Percentiles rank a stretch among this genome's conserved stretches.
Conservation (phyloP, 768 basidiomycete species). For the Pleurotus citrinopileatus region DNA sequence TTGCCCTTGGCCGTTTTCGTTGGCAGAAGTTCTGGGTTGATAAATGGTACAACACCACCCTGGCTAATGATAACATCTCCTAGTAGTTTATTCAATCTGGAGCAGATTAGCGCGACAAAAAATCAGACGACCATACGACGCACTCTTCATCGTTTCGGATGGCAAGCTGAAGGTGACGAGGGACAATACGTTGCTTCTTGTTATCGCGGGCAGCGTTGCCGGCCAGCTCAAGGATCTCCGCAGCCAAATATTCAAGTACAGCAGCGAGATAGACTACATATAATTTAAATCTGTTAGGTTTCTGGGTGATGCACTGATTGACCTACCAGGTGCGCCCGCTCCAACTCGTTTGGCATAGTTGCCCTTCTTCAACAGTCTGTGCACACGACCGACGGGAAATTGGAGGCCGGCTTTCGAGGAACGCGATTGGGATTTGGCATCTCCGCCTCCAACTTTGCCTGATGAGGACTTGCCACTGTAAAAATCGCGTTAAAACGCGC, state of each 20-base stretch:
- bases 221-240: slow-evolving; percentile 85
- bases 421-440: slow-evolving; percentile 61
- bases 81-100: slow-evolving; percentile 53
- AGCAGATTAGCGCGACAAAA: neutral
- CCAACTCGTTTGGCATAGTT: slow-evolving; percentile 74
- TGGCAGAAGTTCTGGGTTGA: slow-evolving; percentile 15
- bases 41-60: slow-evolving; percentile 59
- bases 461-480: slow-evolving; percentile 18
- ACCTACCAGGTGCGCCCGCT: slow-evolving; percentile 63
- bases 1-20: slow-evolving; percentile 8
- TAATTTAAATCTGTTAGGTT: slow-evolving; percentile 2
- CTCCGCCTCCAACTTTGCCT: slow-evolving; percentile 38
- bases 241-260: slow-evolving; percentile 83
- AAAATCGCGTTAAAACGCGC: slow-evolving; percentile 11
- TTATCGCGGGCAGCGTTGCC: slow-evolving; percentile 78
- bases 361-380: slow-evolving; percentile 70
- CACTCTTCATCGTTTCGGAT: slow-evolving; percentile 77
- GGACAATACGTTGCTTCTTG: slow-evolving; percentile 81
- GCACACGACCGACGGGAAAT: slow-evolving; percentile 84
- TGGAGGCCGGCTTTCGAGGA: slow-evolving; percentile 63
- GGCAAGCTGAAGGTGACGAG: slow-evolving; percentile 79
- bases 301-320: neutral
- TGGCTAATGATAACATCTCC: slow-evolving; percentile 68
- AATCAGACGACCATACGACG: slow-evolving; percentile 4
- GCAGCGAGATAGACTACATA: slow-evolving; percentile 74